phyloP scores from a whole-genome alignment of 176 grass and related monocot genomes.

The Triticum turgidum region DNA sequence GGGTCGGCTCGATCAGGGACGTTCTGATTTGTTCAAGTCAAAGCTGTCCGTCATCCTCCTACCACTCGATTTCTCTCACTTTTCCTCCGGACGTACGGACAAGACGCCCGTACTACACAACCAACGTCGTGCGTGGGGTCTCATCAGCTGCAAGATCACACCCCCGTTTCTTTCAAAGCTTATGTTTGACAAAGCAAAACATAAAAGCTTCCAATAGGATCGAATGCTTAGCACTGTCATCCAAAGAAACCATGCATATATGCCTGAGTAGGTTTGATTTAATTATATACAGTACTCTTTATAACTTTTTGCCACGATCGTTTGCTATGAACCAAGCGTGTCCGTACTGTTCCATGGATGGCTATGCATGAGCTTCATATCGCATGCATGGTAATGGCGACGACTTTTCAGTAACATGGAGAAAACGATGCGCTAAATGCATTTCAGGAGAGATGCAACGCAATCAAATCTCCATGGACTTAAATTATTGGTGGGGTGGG shows the following conservation, averaged over 20 bases:
- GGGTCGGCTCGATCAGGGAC: too few species aligned
- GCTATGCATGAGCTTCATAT: neutral
- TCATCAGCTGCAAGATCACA: neutral
- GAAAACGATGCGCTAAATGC: neutral
- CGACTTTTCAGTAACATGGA: neutral
- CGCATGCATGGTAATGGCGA: neutral
- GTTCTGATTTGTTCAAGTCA: neutral
- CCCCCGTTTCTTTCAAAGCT: neutral
- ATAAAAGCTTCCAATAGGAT: conserved; percentile 11
- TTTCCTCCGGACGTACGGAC: neutral
- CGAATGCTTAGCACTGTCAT: conserved; percentile 17
- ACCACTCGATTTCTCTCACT: neutral
- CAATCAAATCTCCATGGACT: neutral
- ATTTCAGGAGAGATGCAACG: neutral
- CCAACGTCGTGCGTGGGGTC: neutral
- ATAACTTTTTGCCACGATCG: neutral
- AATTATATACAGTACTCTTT: neutral
- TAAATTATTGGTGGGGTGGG: neutral
- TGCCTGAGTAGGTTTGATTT: neutral
- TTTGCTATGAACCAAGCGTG: neutral
- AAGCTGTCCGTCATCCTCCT: neutral
- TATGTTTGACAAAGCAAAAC: conserved; percentile 20
- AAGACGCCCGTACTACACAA: neutral
- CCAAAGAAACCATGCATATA: neutral
- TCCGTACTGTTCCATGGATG: neutral